These are phyloP conservation scores for Hypoxylon perforatum DNA, from an alignment of 495 filamentous ascomycete species.

Conservation along the genomic window DNA sequence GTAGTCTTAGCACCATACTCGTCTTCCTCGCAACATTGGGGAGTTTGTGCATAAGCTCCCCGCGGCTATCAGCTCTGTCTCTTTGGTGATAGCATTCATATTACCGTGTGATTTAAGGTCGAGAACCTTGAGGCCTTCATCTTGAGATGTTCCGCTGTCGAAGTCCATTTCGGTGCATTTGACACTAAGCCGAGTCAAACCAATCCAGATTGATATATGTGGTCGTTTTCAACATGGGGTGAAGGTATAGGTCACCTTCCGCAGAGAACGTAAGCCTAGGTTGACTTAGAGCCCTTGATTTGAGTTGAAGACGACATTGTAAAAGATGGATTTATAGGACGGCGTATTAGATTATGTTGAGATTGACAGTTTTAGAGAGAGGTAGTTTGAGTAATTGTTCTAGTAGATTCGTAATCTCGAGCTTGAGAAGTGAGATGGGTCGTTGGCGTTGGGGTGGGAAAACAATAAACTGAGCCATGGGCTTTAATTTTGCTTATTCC, in stretches of 20 bases:
- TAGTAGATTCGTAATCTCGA: too few relatives aligned
- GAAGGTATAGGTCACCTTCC: neutral
- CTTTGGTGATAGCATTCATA: constrained; percentile 4
- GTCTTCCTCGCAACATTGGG: too few relatives aligned
- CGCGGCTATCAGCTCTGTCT: neutral
- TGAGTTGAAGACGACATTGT: neutral
- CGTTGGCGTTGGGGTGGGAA: too few relatives aligned
- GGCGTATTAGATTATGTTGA: too few relatives aligned
- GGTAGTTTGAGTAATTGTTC: too few relatives aligned
- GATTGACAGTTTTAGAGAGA: too few relatives aligned
- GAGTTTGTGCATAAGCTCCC: too few relatives aligned
- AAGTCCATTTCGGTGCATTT: constrained; percentile 1
- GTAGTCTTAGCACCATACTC: too few relatives aligned
- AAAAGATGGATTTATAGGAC: too few relatives aligned
- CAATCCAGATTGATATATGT: constrained; percentile 3
- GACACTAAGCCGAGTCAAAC: neutral
- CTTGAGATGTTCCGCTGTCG: constrained; percentile 7
- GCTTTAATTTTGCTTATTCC: too few relatives aligned
- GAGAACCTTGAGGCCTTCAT: constrained; percentile 2
- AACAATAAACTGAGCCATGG: too few relatives aligned
- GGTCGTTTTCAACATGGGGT: neutral
- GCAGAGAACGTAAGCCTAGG: neutral
- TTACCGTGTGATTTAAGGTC: constrained; percentile 1
- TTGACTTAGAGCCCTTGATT: neutral
- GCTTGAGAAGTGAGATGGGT: too few relatives aligned